Evolutionary conservation across 495 filamentous ascomycete species (phyloP).

Genomic region (Trichoderma asperelloides): DNA sequence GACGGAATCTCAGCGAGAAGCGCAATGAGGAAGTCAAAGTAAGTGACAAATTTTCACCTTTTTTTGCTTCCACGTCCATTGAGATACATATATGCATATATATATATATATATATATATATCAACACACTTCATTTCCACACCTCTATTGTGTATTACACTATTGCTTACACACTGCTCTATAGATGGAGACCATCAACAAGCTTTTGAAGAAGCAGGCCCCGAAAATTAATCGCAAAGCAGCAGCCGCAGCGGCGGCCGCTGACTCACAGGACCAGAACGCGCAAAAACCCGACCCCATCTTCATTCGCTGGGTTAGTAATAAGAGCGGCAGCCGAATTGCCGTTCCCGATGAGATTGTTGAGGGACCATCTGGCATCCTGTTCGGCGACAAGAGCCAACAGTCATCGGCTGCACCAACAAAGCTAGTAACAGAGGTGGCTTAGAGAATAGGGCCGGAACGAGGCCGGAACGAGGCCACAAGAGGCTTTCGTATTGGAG

Average conservation of each 20-base stretch:
- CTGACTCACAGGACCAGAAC: conserved; percentile 45
- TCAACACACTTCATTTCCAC: neutral
- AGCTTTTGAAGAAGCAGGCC: conserved; percentile 88
- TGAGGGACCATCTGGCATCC: conserved; percentile 52
- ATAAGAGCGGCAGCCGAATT: conserved; percentile 54
- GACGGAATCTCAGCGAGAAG: conserved; percentile 96
- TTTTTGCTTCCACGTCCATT: neutral
- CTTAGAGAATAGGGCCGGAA: conserved; percentile 11
- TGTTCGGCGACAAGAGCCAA: conserved; percentile 36
- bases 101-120: too few relatives aligned
- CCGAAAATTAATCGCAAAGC: conserved; percentile 64
- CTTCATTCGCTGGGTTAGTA: conserved; percentile 74
- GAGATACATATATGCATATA: too few relatives aligned
- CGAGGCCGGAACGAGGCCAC: too few relatives aligned
- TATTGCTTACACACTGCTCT: neutral
- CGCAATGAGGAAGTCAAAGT: conserved; percentile 98
- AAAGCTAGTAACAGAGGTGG: conserved; percentile 39
- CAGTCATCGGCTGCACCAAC: conserved; percentile 8
- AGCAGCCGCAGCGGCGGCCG: conserved; percentile 31
- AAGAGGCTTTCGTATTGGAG: neutral
- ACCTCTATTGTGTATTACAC: neutral
- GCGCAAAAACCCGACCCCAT: conserved; percentile 51
- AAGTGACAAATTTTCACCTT: conserved; percentile 12
- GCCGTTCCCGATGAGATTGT: conserved; percentile 81
- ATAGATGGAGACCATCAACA: conserved; percentile 97